phyloP scores from a whole-genome alignment of 2,329 filamentous ascomycete genomes.

The Clonostachys byssicola region DNA sequence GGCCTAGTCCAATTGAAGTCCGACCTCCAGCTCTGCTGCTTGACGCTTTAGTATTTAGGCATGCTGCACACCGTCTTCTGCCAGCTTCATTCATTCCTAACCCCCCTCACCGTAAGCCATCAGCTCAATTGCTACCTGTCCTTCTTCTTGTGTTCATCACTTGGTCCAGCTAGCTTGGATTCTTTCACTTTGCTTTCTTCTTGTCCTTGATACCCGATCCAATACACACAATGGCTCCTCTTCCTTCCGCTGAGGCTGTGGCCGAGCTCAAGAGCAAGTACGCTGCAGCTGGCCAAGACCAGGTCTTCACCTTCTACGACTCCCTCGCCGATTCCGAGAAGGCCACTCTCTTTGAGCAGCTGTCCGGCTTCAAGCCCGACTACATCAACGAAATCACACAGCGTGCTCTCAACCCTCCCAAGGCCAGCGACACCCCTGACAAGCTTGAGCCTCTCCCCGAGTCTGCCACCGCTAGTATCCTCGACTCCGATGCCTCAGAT shows the following conservation, averaged over 20 bases:
- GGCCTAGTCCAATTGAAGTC: too few relatives aligned
- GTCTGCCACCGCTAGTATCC: conserved; percentile 80
- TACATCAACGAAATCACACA: conserved; percentile 86
- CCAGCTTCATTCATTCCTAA: too few relatives aligned
- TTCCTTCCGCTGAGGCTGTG: conserved; percentile 54
- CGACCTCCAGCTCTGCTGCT: too few relatives aligned
- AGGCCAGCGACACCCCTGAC: conserved; percentile 38
- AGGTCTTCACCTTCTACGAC: conserved; percentile 79
- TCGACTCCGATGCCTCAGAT: conserved; percentile 78
- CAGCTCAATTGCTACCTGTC: too few relatives aligned
- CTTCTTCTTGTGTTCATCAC: too few relatives aligned
- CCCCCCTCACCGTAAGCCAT: too few relatives aligned
- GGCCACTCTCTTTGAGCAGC: conserved; percentile 74
- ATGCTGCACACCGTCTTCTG: too few relatives aligned
- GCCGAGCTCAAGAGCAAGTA: conserved; percentile 68
- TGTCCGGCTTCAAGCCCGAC: conserved; percentile 75
- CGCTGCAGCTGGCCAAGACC: conserved; percentile 73
- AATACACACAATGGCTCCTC: too few relatives aligned
- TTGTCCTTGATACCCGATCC: too few relatives aligned
- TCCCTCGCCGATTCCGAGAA: conserved; percentile 70
- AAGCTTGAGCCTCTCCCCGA: conserved; percentile 83
- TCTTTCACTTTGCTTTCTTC: too few relatives aligned
- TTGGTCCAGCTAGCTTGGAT: too few relatives aligned
- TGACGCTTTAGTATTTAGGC: too few relatives aligned
- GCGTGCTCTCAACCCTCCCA: conserved; percentile 74